A percentile compares a stretch with the other conserved stretches of the same genome.
Conservation (phyloP, 2,329 filamentous ascomycete genomes). For the Parafenestella ontariensis region DNA sequence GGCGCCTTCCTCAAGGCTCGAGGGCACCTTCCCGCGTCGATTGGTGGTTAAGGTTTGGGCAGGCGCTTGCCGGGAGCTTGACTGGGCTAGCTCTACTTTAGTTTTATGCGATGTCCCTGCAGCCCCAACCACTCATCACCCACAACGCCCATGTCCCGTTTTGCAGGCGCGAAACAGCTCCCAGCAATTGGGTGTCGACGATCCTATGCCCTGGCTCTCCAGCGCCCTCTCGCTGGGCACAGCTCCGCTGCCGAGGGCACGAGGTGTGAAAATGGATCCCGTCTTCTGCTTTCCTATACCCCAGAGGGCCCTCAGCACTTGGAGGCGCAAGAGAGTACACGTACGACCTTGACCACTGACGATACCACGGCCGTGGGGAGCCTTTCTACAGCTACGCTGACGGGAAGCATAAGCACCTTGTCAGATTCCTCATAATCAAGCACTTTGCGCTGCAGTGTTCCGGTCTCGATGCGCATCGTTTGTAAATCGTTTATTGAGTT, state of each 20-base stretch:
- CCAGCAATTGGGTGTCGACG: constrained; percentile 31
- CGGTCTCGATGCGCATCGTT: constrained; percentile 41
- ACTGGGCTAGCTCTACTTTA: constrained; percentile 28
- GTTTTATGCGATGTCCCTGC: constrained; percentile 26
- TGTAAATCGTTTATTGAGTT: constrained; percentile 43
- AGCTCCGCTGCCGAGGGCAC: constrained; percentile 24
- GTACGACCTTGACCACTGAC: constrained; percentile 24
- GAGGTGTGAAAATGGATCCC: constrained; percentile 24
- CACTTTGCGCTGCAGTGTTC: constrained; percentile 32
- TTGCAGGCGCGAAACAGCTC: constrained; percentile 41
- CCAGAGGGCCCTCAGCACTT: constrained; percentile 10
- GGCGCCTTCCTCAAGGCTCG: constrained; percentile 25
- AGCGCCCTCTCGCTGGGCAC: constrained; percentile 29
- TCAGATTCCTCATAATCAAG: constrained; percentile 37
- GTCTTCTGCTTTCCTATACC: constrained; percentile 15
- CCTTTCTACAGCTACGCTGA: constrained; percentile 23
- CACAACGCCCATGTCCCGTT: constrained; percentile 31
- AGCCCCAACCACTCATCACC: constrained; percentile 34
- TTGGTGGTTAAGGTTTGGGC: constrained; percentile 19
- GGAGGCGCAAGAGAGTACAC: constrained; percentile 22
- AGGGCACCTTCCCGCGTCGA: constrained; percentile 22
- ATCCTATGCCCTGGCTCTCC: constrained; percentile 20
- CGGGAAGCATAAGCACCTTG: constrained; percentile 30
- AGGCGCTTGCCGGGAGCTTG: constrained; percentile 31
- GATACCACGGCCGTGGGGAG: constrained; percentile 13